Conservation (phyloP, 495 filamentous ascomycete species). For the Glarea lozoyensis region DNA sequence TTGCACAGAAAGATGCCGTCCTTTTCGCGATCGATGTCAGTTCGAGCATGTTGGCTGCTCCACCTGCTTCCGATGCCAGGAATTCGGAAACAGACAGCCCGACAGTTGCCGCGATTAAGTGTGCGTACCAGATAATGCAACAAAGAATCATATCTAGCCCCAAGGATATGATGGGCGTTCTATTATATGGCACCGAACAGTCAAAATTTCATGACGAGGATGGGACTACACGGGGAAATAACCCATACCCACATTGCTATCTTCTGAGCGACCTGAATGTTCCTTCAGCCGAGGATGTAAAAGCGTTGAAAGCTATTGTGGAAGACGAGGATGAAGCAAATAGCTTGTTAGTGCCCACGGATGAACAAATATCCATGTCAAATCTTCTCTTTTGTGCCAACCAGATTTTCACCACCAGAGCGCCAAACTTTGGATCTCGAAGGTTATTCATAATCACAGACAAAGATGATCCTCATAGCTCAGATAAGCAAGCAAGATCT, state of each 20-base stretch:
- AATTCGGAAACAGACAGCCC: constrained; percentile 66
- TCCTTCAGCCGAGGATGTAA: constrained; percentile 80
- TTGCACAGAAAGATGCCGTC: constrained; percentile 88
- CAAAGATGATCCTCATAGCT: constrained; percentile 76
- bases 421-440: constrained; percentile 86
- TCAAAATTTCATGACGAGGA: constrained; percentile 73
- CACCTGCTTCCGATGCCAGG: constrained; percentile 54
- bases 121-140: constrained; percentile 91
- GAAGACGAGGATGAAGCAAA: constrained; percentile 64
- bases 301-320: constrained; percentile 60
- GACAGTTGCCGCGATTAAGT: constrained; percentile 78
- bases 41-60: constrained; percentile 72
- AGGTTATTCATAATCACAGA: constrained; percentile 94
- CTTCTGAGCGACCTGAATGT: constrained; percentile 83
- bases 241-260: constrained; percentile 86
- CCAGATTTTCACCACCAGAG: constrained; percentile 91
- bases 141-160: constrained; percentile 96
- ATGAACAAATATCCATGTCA: constrained; percentile 69
- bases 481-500: constrained; percentile 60
- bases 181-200: constrained; percentile 87
- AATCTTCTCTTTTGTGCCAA: constrained; percentile 93
- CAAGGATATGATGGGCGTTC: constrained; percentile 92
- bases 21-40: constrained; percentile 95
- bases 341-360: constrained; percentile 57
- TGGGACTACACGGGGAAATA: constrained; percentile 45